These are phyloP conservation scores for Globisporangium uncinulatum DNA, from an alignment of 352 stramenopile genomes.

Conservation along the genomic window DNA sequence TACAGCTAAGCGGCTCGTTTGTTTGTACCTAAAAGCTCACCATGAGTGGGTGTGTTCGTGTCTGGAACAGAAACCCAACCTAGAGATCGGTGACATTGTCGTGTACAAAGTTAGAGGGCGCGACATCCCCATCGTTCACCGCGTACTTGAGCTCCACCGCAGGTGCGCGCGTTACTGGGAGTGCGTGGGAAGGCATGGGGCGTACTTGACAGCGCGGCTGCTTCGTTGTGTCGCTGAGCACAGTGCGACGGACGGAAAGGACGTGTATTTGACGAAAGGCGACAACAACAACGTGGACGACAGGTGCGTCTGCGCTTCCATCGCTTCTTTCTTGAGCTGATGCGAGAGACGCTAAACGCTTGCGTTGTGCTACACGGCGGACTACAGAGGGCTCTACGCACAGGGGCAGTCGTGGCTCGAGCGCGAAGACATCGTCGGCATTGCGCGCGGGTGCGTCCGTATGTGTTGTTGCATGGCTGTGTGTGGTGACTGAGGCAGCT, in stretches of 20 bases:
- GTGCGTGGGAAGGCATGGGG: neutral
- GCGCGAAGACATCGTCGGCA: constrained; percentile 96
- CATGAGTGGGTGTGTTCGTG: neutral
- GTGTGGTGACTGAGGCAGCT: neutral
- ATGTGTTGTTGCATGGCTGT: constrained; percentile 3
- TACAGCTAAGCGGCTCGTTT: neutral
- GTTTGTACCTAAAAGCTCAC: no score
- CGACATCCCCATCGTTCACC: constrained; percentile 99
- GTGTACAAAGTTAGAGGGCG: constrained; percentile 98
- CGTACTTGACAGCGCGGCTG: neutral
- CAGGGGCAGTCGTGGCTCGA: constrained; percentile 98
- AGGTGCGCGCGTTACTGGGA: constrained; percentile 29
- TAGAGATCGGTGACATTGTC: constrained; percentile 89
- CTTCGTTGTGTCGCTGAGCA: constrained; percentile 5
- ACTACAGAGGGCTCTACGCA: constrained; percentile 90
- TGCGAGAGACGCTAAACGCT: neutral
- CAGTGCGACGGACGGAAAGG: constrained; percentile 73
- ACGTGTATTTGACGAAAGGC: constrained; percentile 98
- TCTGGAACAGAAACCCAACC: constrained; percentile 44
- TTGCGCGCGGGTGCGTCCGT: constrained; percentile 80
- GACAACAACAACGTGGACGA: constrained; percentile 99
- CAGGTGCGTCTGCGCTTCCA: constrained; percentile 38
- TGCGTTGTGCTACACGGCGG: neutral
- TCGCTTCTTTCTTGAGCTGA: neutral
- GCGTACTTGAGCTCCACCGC: constrained; percentile 96